These are phyloP conservation scores for Citrus australasica DNA, from an alignment of 345 rosid species.

Conservation along the genomic window DNA sequence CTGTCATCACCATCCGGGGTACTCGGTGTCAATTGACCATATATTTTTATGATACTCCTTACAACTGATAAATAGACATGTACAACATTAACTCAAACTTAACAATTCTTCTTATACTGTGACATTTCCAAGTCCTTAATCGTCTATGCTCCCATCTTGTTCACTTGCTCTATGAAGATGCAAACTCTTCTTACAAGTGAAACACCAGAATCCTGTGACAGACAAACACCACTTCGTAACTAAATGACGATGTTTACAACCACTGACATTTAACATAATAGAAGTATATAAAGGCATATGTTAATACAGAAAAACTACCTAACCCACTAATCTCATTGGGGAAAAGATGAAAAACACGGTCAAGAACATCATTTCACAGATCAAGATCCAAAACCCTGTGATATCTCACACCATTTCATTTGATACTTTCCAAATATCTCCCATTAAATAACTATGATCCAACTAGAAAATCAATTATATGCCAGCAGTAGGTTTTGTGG, in stretches of 20 bases:
- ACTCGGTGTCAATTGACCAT: no score
- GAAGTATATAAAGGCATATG: not conserved
- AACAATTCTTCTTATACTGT: not conserved
- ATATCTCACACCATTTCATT: not conserved
- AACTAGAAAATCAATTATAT: not conserved
- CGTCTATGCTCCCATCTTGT: not conserved
- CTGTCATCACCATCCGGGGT: not conserved
- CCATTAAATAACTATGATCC: not conserved
- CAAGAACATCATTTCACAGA: not conserved
- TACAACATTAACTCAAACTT: not conserved
- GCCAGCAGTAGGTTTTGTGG: not conserved
- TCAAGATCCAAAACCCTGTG: not conserved
- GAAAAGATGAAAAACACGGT: no score
- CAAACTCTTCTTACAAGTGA: not conserved
- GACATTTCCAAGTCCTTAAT: not conserved
- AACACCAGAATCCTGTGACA: not conserved
- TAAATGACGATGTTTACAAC: not conserved
- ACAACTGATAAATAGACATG: not conserved
- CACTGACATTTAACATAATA: not conserved
- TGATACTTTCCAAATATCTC: not conserved
- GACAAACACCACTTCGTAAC: not conserved
- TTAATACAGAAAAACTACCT: not conserved
- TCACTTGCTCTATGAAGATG: not conserved
- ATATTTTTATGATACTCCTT: not conserved
- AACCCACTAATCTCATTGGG: not conserved